phyloP scores from a whole-genome alignment of 2,329 filamentous ascomycete genomes.

The Claviceps sorghi region DNA sequence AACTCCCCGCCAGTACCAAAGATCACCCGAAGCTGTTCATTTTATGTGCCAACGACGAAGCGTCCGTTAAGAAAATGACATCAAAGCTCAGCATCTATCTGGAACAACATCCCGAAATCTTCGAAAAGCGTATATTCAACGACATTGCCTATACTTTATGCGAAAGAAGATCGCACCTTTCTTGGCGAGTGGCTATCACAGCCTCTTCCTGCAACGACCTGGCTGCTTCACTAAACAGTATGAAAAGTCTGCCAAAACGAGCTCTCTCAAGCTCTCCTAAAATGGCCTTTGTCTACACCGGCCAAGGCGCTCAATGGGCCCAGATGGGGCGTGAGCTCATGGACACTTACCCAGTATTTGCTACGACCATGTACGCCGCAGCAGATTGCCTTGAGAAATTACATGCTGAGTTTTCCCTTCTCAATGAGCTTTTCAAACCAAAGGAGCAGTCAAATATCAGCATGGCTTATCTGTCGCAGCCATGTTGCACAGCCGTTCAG shows the following conservation, averaged over 20 bases:
- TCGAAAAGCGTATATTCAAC: constrained; percentile 27
- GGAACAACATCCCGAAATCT: constrained; percentile 27
- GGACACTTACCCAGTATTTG: constrained; percentile 21
- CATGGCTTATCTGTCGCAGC: constrained; percentile 27
- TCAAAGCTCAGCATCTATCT: constrained; percentile 23
- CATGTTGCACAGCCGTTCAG: constrained; percentile 32
- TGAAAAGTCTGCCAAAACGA: not conserved
- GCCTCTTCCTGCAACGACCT: constrained; percentile 30
- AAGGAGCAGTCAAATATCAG: constrained; percentile 19
- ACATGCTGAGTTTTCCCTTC: constrained; percentile 21
- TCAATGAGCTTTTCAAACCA: constrained; percentile 23
- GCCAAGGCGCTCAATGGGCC: constrained; percentile 25
- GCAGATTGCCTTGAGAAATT: constrained; percentile 19
- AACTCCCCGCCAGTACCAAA: not conserved
- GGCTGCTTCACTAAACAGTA: constrained; percentile 27
- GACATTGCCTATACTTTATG: constrained; percentile 35
- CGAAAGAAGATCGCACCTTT: constrained; percentile 27
- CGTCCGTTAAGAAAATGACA: constrained; percentile 15
- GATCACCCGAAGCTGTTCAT: constrained; percentile 24
- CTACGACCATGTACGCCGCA: constrained; percentile 16
- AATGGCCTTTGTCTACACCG: constrained; percentile 24
- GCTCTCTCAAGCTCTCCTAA: constrained; percentile 9
- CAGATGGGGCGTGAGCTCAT: constrained; percentile 24
- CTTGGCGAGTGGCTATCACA: constrained; percentile 28
- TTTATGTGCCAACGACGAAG: constrained; percentile 24